Base-by-base conservation (phyloP, 2,329 filamentous ascomycete species). In the Penicillium aurantiogriseum region DNA sequence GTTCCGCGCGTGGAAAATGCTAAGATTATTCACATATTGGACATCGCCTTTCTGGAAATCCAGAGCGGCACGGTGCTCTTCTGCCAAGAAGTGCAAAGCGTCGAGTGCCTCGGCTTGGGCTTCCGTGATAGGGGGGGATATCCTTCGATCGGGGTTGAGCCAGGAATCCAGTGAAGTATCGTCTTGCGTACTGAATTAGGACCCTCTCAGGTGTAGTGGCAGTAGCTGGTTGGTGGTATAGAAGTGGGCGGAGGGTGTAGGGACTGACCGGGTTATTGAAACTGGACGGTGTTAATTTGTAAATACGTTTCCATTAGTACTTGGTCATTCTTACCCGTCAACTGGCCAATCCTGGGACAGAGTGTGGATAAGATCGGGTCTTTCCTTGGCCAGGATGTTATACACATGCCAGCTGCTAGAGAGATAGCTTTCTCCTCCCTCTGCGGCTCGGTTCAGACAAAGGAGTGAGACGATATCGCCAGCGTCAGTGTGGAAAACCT, bases 171-270 rank as follows among this genome's bases (percentile, higher is more conserved):
- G 84, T 85, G 61, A 87, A 87, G 27, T 74, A 76, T 1, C 85
- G 79, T 3, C 85, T 80, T 0, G 81, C 83, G 61, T 87, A 88
- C 60, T 88, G 84, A 31, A 88, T 79, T 7, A 84, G 71, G 1
- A 88, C 69, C 1, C 83, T 78, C 64, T 87, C 81, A 0, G 83
- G 81, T 0, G 69, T 66, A 1, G 68, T 70, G 0, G 62, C 71
- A 0, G 76, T 81, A 10, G 78, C 76, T 0, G 81, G 79, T 47
- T 85, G 81, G 65, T 85, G 79, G 69, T 84, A 82, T 10, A 76
- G 62, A 6, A 77, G 65, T 5, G 73, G 73, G 13, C 83, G 76
- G 13, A 74, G 68, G 44, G 67, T 76, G 65, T 79, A 85, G 15
- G 77, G 76, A 31, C 76, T 76, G 7, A 73, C 69, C 2, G 73